Base-by-base conservation (phyloP, 768 basidiomycete species). In the Leucocoprinus leucothites region DNA sequence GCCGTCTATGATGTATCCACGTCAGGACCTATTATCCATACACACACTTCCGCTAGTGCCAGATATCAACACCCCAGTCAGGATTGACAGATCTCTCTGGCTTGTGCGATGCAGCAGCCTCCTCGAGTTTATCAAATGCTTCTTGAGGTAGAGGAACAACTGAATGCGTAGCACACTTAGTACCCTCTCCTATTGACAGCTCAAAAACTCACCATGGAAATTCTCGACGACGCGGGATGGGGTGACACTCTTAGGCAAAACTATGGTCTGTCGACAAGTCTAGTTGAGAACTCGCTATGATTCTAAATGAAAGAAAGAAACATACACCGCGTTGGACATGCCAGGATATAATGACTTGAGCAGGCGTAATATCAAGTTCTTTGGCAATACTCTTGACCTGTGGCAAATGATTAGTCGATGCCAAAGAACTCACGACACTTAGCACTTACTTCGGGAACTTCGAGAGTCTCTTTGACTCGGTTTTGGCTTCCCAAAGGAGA, bases 201-300 rank as follows among this genome's bases (percentile, higher is more conserved):
- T n/a, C 28, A 7, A 43, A 46, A 9, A 60, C 72, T 57, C 59
- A 82, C 87, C 70, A n/a, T 83, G 73, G 40, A 85, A 70, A 72
- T 93, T 92, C 66, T 89, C 87, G 53, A 76, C 71, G 31, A 93
- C 75, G 25, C 87, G 81, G 42, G 79, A 77, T 9, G 86, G 75
- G 2, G 82, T 85, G 13, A 90, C 87, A 58, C 85, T 88, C 76
- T 91, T 93, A 1, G 90, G 87, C 9, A 92, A 74, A 6, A 86
- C 86, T 53, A 86, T 73, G 45, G 84, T 82, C 86, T 87, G 60
- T 24, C 54, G 43, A 51, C 31, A 24, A 25, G n/a, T n/a, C n/a
- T n/a, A n/a, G n/a, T n/a, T n/a, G n/a, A n/a, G n/a, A n/a, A n/a
- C n/a, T n/a, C n/a, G n/a, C n/a, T n/a, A n/a, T 31, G 31, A 31